These are phyloP conservation scores for Sugiyamaella marilandica DNA, from an alignment of 805 yeast species.

Conservation along the genomic window DNA sequence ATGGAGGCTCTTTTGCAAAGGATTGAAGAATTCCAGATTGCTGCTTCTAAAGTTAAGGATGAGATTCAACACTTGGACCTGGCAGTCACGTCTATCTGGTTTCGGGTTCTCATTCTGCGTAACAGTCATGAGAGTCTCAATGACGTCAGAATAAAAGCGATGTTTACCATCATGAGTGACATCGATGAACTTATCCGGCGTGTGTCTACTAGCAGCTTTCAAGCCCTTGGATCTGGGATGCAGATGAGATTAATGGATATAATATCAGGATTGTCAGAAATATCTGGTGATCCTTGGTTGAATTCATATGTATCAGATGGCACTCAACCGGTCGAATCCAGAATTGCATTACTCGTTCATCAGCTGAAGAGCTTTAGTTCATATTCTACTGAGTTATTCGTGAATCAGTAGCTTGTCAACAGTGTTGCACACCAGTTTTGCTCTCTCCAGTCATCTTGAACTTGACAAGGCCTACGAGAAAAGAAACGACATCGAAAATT, in stretches of 20 bases:
- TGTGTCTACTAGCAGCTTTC: background rate
- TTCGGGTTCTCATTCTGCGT: background rate
- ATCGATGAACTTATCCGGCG: background rate
- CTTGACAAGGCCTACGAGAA: too few species aligned
- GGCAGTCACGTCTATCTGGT: background rate
- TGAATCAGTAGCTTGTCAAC: too few species aligned
- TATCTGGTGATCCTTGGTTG: background rate
- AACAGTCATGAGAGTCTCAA: background rate
- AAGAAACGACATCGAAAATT: too few species aligned
- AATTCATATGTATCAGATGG: background rate
- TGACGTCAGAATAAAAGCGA: background rate
- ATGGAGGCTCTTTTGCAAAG: background rate
- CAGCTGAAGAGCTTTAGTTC: background rate
- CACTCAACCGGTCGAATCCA: background rate
- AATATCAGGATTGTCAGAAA: background rate
- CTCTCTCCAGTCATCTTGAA: too few species aligned
- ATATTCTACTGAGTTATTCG: too few species aligned
- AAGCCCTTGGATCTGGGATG: conserved; percentile 1
- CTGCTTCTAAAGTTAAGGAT: background rate
- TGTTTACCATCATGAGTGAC: background rate
- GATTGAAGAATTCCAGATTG: background rate
- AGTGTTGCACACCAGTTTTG: too few species aligned
- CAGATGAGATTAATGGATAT: background rate
- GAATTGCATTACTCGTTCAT: background rate
- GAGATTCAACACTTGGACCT: background rate